Evolutionary conservation across 176 grass and related monocot genomes (phyloP).

Genomic region (Urochloa ruziziensis): DNA sequence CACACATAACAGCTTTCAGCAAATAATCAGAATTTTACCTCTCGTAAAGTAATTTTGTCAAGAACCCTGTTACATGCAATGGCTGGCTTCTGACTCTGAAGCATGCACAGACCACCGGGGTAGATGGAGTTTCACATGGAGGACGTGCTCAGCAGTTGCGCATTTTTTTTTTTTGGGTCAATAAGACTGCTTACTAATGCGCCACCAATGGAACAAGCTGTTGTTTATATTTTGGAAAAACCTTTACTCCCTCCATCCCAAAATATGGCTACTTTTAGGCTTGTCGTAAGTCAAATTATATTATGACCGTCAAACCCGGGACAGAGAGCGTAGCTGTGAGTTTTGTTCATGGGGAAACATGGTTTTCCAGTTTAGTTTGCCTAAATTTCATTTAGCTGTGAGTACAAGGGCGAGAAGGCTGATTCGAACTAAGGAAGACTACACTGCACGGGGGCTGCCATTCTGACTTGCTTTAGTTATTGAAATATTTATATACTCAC

Average conservation of each 20-base stretch:
- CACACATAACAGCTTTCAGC: not conserved
- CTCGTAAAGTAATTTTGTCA: not conserved
- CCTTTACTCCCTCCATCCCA: too few species aligned
- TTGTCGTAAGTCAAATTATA: too few species aligned
- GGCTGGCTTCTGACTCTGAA: not conserved
- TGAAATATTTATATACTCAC: not conserved
- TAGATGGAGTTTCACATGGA: too few species aligned
- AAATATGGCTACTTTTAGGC: too few species aligned
- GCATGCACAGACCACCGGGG: too few species aligned
- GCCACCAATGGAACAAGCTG: not conserved
- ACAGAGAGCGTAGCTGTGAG: not conserved
- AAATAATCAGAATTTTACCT: not conserved
- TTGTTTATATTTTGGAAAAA: not conserved
- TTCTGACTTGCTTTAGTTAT: slow-evolving; percentile 1
- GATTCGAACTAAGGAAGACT: not conserved
- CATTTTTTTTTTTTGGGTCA: not conserved
- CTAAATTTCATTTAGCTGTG: slow-evolving; percentile 8
- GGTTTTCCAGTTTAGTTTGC: not conserved
- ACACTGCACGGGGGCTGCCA: not conserved
- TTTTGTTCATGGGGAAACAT: not conserved
- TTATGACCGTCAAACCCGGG: too few species aligned
- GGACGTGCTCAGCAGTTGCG: too few species aligned
- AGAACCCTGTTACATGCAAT: not conserved
- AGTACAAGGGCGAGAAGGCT: not conserved
- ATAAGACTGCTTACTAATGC: not conserved